Base-by-base conservation (phyloP, 306 rosid genomes). In the Dalbergia oliveri region DNA sequence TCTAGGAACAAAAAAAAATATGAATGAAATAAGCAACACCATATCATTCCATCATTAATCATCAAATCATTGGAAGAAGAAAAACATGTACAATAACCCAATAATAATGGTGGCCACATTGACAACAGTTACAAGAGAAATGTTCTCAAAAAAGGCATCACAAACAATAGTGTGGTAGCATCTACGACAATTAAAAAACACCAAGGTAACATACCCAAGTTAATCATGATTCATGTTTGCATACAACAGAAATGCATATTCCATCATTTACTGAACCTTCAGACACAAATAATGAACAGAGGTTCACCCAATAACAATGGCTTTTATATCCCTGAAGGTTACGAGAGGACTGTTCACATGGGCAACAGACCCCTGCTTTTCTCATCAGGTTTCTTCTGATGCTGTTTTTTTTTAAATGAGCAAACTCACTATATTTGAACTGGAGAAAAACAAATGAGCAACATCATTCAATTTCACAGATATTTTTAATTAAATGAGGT, bases 11-110 rank as follows among this genome's bases (percentile, higher is more conserved):
- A 37, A 37, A 6, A 37, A 8, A 1, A 70, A 34, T 2, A 1
- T 10, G 18, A 21, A 26, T 4, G 16, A 43, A 44, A 33, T 41
- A 59, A 21, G 44, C 4, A 26, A 26, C 1, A 75, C 11, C 16
- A 11, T 3, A 26, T 0, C 37, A 0, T 33, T 31, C 21, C 1
- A 62, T 6, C 71, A 26, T n/a, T 37, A 11, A 76, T 10, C 49
- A 43, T 43, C 9, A 12, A 18, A 62, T 11, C 1, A 8, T 35
- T 56, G 62, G 84, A 76, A 19, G 14, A 49, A 14, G 34, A 47
- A 21, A 43, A 63, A 73, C 88, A 86, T 5, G 31, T 81, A 88
- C 88, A 81, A 81, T 81, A 88, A 87, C 86, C 89, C 86, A 85
- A 86, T 8, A 81, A 85, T 69, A 84, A 83, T 67, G 77, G 7